Evolutionary conservation across 176 grass and related monocot species (phyloP), one percentile per base, ranked within the genome.

Genomic region (Leersia perrieri): DNA sequence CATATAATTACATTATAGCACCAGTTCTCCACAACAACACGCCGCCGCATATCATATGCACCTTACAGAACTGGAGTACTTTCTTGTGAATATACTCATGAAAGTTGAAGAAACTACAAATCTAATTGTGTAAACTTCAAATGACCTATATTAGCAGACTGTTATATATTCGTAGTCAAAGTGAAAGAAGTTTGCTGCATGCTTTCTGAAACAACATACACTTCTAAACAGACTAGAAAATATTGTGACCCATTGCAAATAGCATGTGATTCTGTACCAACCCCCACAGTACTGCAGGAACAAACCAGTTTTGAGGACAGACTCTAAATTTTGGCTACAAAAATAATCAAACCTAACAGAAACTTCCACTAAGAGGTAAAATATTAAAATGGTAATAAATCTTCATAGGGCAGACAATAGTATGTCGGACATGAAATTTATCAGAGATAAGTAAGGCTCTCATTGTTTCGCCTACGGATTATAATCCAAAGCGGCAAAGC

Each of bases 351-450:
- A 58, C 45, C 23, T 69, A 13, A 55, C 32, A 57, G 34, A 53
- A 80, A 33, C 22, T 35, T 14, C 63, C 22, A 66, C 28, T 34
- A 51, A 51, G 20, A 49, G 7, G 29, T 6, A 35, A 79, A 68
- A 16, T 9, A 6, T 55, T 58, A 9, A 65, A 31, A 81, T 31
- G 35, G 23, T 20, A 44, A 62, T 42, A 61, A 72, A 44, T 42
- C 42, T 63, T 41, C 23, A 67, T n/a, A 65, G 45, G 11, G 51
- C 34, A 2, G 20, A 57, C 15, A 26, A 78, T 70, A 88, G 71
- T 40, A 22, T 83, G 40, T 3, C 61, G 42, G 55, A 25, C 41
- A 79, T 2, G 65, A 66, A 73, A 31, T 73, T 72, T 30, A 87
- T 77, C 47, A 78, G 45, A 68, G 15, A 76, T n/a, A n/a, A n/a